phyloP scores from a whole-genome alignment of 352 stramenopile genomes.

The Phytophthora brassicae region DNA sequence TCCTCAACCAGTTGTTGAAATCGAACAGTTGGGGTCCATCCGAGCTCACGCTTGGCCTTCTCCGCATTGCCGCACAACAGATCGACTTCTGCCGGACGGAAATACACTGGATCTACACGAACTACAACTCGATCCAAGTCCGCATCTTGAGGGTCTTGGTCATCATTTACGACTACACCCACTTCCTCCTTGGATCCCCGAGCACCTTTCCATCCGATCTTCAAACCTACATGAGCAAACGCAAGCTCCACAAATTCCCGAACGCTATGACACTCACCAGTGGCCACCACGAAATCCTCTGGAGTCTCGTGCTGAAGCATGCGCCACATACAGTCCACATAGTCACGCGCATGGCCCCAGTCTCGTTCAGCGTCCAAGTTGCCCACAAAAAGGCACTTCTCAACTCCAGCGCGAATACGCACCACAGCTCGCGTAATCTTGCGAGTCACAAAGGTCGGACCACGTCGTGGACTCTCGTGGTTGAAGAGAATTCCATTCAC shows the following conservation, averaged over 20 bases:
- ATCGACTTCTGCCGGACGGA: conserved; percentile 98
- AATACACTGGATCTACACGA: conserved; percentile 96
- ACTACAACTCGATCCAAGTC: conserved; percentile 86
- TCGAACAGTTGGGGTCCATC: conserved; percentile 90
- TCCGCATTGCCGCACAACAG: conserved; percentile 94
- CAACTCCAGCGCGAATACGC: conserved; percentile 89
- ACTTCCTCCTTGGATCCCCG: conserved; percentile 92
- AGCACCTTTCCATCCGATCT: conserved; percentile 92
- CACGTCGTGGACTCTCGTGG: conserved; percentile 97
- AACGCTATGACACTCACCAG: conserved; percentile 97
- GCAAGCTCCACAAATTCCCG: conserved; percentile 97
- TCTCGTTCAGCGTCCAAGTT: conserved; percentile 98
- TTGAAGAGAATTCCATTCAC: conserved; percentile 99
- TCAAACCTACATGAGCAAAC: conserved; percentile 89
- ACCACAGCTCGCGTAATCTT: conserved; percentile 98
- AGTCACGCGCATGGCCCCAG: conserved; percentile 98
- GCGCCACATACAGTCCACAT: conserved; percentile 99
- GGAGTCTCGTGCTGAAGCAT: conserved; percentile 93
- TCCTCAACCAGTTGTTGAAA: conserved; percentile 95
- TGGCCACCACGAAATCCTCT: conserved; percentile 88
- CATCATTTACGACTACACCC: conserved; percentile 82
- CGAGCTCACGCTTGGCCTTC: conserved; percentile 91
- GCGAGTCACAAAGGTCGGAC: conserved; percentile 97
- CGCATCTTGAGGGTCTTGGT: neutral
- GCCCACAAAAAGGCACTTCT: conserved; percentile 96